Conservation (phyloP, 2,329 filamentous ascomycete species). For the Alternaria postmessia region DNA sequence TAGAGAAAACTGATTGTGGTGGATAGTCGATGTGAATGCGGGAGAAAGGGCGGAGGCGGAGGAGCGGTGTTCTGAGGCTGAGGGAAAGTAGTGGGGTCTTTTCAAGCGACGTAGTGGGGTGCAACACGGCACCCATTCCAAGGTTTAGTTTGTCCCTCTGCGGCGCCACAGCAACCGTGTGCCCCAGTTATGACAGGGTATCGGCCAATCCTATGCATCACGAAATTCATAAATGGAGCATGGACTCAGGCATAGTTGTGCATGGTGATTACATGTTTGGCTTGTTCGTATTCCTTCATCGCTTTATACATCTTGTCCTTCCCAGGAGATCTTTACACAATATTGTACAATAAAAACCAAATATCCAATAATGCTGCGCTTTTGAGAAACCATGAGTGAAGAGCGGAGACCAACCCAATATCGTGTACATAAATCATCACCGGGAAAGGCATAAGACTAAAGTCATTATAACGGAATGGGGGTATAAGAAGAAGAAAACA, state of each 20-base stretch:
- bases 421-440: constrained; percentile 46
- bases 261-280: constrained; percentile 13
- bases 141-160: constrained; percentile 26
- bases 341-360: constrained; percentile 46
- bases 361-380: constrained; percentile 46
- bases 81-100: constrained; percentile 19
- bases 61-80: constrained; percentile 37
- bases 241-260: constrained; percentile 8
- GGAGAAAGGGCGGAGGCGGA: constrained; percentile 31
- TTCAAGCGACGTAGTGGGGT: constrained; percentile 19
- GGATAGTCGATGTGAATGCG: constrained; percentile 25
- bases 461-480: constrained; percentile 45
- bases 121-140: not conserved
- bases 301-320: constrained; percentile 44
- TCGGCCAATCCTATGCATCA: not conserved
- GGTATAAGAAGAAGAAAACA: constrained; percentile 41
- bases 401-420: constrained; percentile 50
- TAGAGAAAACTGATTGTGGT: constrained; percentile 28
- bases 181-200: not conserved
- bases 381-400: constrained; percentile 49
- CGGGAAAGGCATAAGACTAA: constrained; percentile 42
- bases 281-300: constrained; percentile 39
- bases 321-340: constrained; percentile 41
- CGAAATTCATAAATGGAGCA: constrained; percentile 8
- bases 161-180: constrained; percentile 32